phyloP scores from a whole-genome alignment of 257 asterid species.

The Fraxinus quadrangulata region DNA sequence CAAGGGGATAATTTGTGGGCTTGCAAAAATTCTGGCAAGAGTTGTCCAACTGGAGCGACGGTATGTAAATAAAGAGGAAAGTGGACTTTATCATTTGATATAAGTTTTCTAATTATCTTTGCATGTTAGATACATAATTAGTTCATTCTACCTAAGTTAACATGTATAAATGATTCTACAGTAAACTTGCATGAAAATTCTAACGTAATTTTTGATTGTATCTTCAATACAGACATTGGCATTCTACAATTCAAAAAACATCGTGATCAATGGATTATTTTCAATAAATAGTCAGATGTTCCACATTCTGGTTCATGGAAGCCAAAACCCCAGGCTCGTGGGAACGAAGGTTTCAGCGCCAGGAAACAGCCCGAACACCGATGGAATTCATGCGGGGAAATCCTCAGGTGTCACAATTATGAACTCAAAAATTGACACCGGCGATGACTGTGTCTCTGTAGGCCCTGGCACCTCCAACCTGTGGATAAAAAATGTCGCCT shows the following conservation, averaged over 20 bases:
- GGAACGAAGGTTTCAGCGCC: constrained; percentile 51
- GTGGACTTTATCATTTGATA: too few species aligned
- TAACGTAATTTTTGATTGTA: background rate
- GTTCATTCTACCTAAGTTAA: too few species aligned
- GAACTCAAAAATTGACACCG: constrained; percentile 50
- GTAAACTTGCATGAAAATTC: background rate
- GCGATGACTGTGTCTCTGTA: constrained; percentile 67
- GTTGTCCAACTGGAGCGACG: constrained; percentile 46
- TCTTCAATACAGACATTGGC: constrained; percentile 42
- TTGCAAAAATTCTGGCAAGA: constrained; percentile 41
- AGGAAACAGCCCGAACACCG: constrained; percentile 63
- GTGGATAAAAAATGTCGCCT: constrained; percentile 53
- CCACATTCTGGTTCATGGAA: constrained; percentile 53
- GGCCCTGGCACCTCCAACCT: constrained; percentile 61
- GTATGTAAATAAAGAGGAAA: constrained; percentile 11
- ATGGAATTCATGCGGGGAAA: constrained; percentile 52
- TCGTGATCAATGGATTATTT: constrained; percentile 44
- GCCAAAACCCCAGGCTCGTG: constrained; percentile 37
- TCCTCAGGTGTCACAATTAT: constrained; percentile 45
- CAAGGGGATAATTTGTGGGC: constrained; percentile 48
- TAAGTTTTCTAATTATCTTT: too few species aligned
- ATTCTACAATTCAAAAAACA: constrained; percentile 53
- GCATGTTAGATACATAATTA: too few species aligned
- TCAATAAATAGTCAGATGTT: constrained; percentile 59
- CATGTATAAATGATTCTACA: too few species aligned